Percentiles rank a stretch among this genome's conserved stretches.
phyloP scores from a whole-genome alignment of 441 rosid species.

The Cnidoscolus chayamansa region DNA sequence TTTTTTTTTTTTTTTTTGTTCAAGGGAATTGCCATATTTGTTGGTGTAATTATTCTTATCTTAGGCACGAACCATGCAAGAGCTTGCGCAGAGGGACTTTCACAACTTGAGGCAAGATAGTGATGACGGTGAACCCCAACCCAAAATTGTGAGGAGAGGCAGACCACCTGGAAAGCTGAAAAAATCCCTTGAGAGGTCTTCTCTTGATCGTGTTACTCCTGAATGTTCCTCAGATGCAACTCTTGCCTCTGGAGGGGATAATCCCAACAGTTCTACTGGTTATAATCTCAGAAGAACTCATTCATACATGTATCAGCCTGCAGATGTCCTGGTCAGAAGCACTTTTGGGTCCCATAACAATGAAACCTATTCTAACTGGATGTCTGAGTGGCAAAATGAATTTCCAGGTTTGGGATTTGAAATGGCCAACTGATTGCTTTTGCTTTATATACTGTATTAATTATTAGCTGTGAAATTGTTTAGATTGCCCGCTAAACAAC shows the following conservation, averaged over 20 bases:
- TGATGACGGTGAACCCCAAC: conserved; percentile 62
- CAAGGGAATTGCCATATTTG: conserved; percentile 6
- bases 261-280: conserved; percentile 35
- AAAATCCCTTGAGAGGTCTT: conserved; percentile 50
- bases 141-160: conserved; percentile 70
- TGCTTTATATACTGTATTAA: not conserved
- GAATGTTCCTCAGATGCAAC: conserved; percentile 55
- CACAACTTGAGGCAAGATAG: conserved; percentile 76
- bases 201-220: conserved; percentile 44
- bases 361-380: conserved; percentile 45
- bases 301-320: conserved; percentile 42
- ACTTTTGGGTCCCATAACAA: conserved; percentile 36
- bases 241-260: conserved; percentile 53
- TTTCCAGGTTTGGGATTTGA: conserved; percentile 54
- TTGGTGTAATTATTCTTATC: conserved; percentile 15
- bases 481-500: not conserved
- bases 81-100: conserved; percentile 74
- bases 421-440: not conserved
- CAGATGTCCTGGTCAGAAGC: conserved; percentile 39
- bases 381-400: conserved; percentile 72
- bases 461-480: not conserved
- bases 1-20: not conserved
- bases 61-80: conserved; percentile 71
- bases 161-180: conserved; percentile 74
- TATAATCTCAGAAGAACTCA: conserved; percentile 57